Base-by-base conservation (phyloP, 1,284 basidiomycete genomes). In the Macrocystidia cucumis region DNA sequence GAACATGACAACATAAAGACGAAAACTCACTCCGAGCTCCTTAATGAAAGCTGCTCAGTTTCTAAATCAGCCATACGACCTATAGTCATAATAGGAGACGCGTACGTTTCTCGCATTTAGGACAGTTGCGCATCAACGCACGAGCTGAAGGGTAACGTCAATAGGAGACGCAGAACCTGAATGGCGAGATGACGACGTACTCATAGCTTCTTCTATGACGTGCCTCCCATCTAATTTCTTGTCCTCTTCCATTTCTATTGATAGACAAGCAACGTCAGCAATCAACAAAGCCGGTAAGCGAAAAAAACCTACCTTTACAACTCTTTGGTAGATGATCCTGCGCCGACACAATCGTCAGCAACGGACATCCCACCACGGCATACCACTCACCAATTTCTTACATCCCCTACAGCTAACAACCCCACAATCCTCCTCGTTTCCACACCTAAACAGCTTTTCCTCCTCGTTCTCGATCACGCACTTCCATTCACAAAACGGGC, bases 141-240 rank as follows among this genome's bases (percentile, higher is more conserved):
- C 70, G 68, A 22, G 86, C 83, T 87, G 41, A 16, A 40, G 14
- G 32, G 38, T 9, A 41, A 39, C 21, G 20, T 29, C 23, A 23
- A 28, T 26, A 18, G 9, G 26, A 23, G 21, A 13, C 12, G 13
- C 7, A 32, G 3, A 35, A 9, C 9, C n/a, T n/a, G n/a, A 26
- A 37, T 34, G 29, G n/a, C 26, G 6, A 24, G 28, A 2, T 8
- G 4, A 16, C 4, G 49, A 46, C 74, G 31, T 46, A 83, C 84
- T 86, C 89, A 93, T 91, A 3, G 89, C 90, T 54, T 93, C 90
- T 51, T 92, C 90, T 23, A 93, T 68, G 0, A 69, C 54, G 59
- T 92, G 89, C 32, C 78, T 69, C 7, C 71, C 78, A 55, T 87
- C 73, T 5, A 91, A 56, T 37, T 74, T 72, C 41, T 71, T 75